Conservation (phyloP, 495 filamentous ascomycete genomes). For the Hyaloscypha finlandica region DNA sequence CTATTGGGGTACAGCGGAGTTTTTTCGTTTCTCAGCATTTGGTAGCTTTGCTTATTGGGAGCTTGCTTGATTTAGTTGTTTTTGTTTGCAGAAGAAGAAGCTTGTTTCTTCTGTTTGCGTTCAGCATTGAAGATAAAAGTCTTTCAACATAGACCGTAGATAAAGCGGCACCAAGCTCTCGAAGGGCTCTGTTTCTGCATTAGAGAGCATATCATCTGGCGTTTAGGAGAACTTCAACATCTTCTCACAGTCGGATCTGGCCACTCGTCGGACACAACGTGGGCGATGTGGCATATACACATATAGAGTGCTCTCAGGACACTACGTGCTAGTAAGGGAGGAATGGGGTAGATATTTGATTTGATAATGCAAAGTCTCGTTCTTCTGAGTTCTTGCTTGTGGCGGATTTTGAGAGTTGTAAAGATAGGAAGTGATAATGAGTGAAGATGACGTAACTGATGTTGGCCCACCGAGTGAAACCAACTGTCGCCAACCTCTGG, state of each 20-base stretch:
- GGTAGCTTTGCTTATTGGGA: not conserved
- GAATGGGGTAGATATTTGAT: constrained; percentile 15
- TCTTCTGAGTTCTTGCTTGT: not conserved
- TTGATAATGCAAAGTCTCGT: constrained; percentile 6
- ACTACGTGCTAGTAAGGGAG: constrained; percentile 22
- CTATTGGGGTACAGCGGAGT: constrained; percentile 26
- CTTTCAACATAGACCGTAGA: constrained; percentile 41
- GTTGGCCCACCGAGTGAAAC: too few relatives aligned
- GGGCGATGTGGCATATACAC: not conserved
- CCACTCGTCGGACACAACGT: not conserved
- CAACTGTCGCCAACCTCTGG: too few relatives aligned
- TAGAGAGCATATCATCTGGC: constrained; percentile 35
- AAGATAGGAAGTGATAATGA: too few relatives aligned
- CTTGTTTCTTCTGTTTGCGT: constrained; percentile 19
- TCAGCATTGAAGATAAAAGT: constrained; percentile 33
- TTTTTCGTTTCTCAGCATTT: constrained; percentile 17
- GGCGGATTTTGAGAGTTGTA: not conserved
- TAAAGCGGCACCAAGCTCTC: constrained; percentile 29
- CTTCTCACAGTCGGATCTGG: constrained; percentile 30
- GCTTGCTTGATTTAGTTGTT: constrained; percentile 1
- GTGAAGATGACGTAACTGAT: too few relatives aligned
- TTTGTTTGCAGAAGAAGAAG: constrained; percentile 15
- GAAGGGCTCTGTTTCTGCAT: constrained; percentile 19
- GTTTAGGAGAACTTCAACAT: constrained; percentile 39
- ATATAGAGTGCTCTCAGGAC: constrained; percentile 16